Evolutionary conservation across 83 land plant genomes (phyloP), one percentile per base, ranked within the genome.

Genomic region (Thuja plicata): DNA sequence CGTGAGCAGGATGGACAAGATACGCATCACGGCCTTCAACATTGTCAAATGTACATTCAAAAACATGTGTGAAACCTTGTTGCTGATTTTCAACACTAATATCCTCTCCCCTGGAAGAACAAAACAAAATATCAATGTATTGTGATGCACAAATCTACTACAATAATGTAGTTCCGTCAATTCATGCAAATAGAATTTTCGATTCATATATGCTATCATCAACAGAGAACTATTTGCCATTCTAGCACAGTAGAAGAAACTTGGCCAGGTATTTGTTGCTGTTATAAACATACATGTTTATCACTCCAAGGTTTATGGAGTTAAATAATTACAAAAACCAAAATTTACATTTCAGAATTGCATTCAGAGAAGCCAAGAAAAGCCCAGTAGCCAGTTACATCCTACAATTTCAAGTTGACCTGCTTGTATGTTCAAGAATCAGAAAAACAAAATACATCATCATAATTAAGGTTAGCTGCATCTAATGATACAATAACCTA

Each of bases 61-160:
- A 97, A 13, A 95, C 89, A 87, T 97, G 99, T 50, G 99, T 97
- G 87, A 93, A 97, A 38, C 98, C 99, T 85, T 96, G 95, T 24
- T 97, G 98, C 89, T 93, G 8, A 89, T 97, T 95, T 90, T 97
- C 98, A 27, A 88, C 88, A 87, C 97, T 97, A 85, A 97, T 93
- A 88, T 97, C 96, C 57, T 88, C 94, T 83, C 99, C 99, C 98
- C 99, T 97, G 95, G 62, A 88, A 34, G 30, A 40, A 37, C 34
- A 19, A 40, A 79, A 37, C 12, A 50, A 55, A 54, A 34, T 11
- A 24, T 24, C 11, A 24, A 82, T 82, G 52, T 50, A 82, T 82
- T 80, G 84, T 1, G 13, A 80, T 80, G 12, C 27, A 17, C 21
- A 45, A 21, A n/a, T 80, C 27, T 80, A 16, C 84, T 8, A 43